Base-by-base conservation (phyloP, 768 basidiomycete genomes). In the Tulasnella sp. region DNA sequence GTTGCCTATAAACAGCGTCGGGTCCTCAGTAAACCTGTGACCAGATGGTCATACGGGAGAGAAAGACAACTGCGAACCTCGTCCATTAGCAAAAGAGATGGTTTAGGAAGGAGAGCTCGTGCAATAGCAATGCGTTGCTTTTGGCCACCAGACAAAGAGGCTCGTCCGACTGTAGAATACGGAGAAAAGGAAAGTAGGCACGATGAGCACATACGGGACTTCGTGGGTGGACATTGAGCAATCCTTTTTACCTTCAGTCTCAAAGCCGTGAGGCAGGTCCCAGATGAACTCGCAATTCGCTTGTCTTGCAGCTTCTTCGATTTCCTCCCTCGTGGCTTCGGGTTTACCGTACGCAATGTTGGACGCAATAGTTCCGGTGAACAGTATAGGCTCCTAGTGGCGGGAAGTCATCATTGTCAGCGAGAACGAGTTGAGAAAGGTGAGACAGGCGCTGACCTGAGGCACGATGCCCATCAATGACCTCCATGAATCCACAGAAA, bases 261-360 rank as follows among this genome's bases (percentile, higher is more conserved):
- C 96, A 80, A 97, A 97, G 0, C 96, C 95, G 76, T 94, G 86
- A 12, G 96, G 96, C 86, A 99, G 89, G 19, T 92, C 91, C 92
- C 94, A 94, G 7, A 98, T 90, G 81, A 97, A 99, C 80, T 97
- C 95, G 83, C 96, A 98, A 79, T 98, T 97, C 1, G 97, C 97
- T 77, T 93, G 88, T 25, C 92, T 86, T 0, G 96, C 96, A 0
- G 94, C 96, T 37, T 90, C 85, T 82, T 97, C 94, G 29, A 98
- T 93, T 77, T 97, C 89, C 79, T 90, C 90, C 29, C 92, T 87
- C 0, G 93, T 93, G 0, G 90, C 93, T 25, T 87, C 84, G 11
- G 88, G 86, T 70, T 91, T 88, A 2, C 96, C 96, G 80, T 93
- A 98, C 0, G 95, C 91, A 78, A 97, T 99, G 80, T 99, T 99